phyloP scores from a whole-genome alignment of 2,329 filamentous ascomycete species.

The Byssochlamys sp. region DNA sequence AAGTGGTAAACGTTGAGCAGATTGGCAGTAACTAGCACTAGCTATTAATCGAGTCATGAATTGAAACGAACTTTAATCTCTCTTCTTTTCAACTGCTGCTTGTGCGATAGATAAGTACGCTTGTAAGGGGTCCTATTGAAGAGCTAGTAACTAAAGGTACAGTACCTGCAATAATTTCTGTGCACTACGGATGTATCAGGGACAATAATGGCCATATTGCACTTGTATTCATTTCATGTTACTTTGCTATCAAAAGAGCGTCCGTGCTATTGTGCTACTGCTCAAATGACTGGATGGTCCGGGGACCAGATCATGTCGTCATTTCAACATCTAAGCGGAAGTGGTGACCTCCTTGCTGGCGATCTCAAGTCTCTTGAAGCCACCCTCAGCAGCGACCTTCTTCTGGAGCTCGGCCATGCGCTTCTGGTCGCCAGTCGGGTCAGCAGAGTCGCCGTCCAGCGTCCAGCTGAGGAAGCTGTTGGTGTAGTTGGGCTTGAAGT shows the following conservation, averaged over 20 bases:
- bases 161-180: too few relatives aligned
- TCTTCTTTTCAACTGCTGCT: too few relatives aligned
- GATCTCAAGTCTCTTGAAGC: conserved; percentile 39
- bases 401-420: conserved; percentile 61
- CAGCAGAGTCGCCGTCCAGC: conserved; percentile 54
- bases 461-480: conserved; percentile 60
- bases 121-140: too few relatives aligned
- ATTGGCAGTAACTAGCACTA: too few relatives aligned
- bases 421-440: conserved; percentile 66
- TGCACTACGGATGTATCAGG: too few relatives aligned
- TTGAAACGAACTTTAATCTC: too few relatives aligned
- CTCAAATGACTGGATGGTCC: neutral
- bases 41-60: too few relatives aligned
- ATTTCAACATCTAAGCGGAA: neutral
- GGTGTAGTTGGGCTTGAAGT: conserved; percentile 64
- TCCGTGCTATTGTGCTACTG: neutral
- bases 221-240: neutral
- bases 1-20: too few relatives aligned
- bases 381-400: conserved; percentile 54
- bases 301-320: neutral
- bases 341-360: neutral
- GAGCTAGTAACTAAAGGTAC: too few relatives aligned
- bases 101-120: too few relatives aligned
- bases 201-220: neutral
- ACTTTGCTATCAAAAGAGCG: neutral